These are phyloP conservation scores for Elaeagnus macrophylla DNA, from an alignment of 306 rosid species.

Conservation along the genomic window DNA sequence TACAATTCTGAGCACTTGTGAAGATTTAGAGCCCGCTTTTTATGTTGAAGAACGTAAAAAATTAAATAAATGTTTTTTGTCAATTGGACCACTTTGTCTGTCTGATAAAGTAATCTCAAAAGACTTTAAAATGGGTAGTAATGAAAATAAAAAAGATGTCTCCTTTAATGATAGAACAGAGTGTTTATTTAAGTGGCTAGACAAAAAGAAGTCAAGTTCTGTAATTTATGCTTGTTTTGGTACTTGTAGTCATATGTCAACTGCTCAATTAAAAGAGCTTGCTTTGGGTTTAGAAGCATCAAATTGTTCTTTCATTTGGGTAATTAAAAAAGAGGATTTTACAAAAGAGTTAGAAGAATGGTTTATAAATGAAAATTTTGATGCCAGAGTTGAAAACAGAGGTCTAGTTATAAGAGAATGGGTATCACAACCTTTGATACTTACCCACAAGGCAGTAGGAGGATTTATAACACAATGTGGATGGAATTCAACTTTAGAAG, in stretches of 20 bases:
- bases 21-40: constrained; percentile 30
- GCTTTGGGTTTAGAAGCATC: constrained; percentile 25
- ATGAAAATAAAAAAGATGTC: not conserved
- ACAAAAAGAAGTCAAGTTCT: constrained; percentile 3
- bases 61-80: constrained; percentile 29
- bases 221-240: constrained; percentile 30
- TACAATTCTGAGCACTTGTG: constrained; percentile 30
- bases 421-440: constrained; percentile 46
- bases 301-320: constrained; percentile 21
- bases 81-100: constrained; percentile 32
- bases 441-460: constrained; percentile 41
- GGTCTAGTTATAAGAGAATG: constrained; percentile 41
- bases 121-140: constrained; percentile 7
- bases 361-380: constrained; percentile 26
- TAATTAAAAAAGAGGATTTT: not conserved
- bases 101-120: not conserved
- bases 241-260: constrained; percentile 1
- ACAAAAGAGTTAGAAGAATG: constrained; percentile 14
- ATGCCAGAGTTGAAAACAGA: constrained; percentile 17
- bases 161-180: constrained; percentile 7
- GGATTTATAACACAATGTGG: constrained; percentile 59
- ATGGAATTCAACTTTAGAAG: constrained; percentile 51
- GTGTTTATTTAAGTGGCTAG: constrained; percentile 22
- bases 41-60: constrained; percentile 31
- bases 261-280: constrained; percentile 25